A percentile compares a stretch with the other conserved stretches of the same genome.
These are phyloP conservation scores for Phlebiopsis gigantea DNA, from an alignment of 768 basidiomycete genomes.

Conservation along the genomic window DNA sequence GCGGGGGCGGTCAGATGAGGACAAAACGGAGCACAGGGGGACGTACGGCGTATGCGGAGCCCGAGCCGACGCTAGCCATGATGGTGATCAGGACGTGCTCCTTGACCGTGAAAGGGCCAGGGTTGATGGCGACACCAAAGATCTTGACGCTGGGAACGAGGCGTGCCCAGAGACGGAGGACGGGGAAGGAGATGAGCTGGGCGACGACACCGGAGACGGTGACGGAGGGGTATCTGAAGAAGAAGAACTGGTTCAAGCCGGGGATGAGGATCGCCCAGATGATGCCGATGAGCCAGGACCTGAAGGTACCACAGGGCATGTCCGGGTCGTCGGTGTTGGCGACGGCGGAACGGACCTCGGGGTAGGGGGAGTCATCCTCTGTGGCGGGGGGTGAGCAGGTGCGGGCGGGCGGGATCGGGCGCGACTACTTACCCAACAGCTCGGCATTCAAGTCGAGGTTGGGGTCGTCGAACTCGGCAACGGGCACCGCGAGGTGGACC, in stretches of 20 bases:
- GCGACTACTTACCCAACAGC: constrained; percentile 15
- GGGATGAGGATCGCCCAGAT: constrained; percentile 55
- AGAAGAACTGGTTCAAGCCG: constrained; percentile 77
- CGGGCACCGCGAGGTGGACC: not conserved
- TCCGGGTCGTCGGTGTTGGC: constrained; percentile 42
- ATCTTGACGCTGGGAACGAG: constrained; percentile 47
- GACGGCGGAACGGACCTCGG: constrained; percentile 48
- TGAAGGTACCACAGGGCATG: constrained; percentile 32
- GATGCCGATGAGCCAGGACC: constrained; percentile 34
- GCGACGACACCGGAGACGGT: constrained; percentile 43
- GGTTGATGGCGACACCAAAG: constrained; percentile 50
- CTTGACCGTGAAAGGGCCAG: constrained; percentile 71
- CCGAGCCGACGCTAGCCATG: constrained; percentile 33
- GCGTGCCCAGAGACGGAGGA: constrained; percentile 55
- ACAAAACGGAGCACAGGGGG: not conserved
- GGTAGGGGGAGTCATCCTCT: constrained; percentile 49
- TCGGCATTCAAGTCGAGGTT: constrained; percentile 29
- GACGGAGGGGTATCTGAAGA: constrained; percentile 57
- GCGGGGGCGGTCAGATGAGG: not conserved
- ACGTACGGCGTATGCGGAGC: constrained; percentile 28
- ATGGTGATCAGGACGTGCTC: constrained; percentile 55
- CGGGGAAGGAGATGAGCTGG: constrained; percentile 63
- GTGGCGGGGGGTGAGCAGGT: not conserved
- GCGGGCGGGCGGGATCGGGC: not conserved
- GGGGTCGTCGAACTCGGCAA: constrained; percentile 21